Evolutionary conservation across 2,329 filamentous ascomycete genomes (phyloP).

Genomic region (Periconia sp.): DNA sequence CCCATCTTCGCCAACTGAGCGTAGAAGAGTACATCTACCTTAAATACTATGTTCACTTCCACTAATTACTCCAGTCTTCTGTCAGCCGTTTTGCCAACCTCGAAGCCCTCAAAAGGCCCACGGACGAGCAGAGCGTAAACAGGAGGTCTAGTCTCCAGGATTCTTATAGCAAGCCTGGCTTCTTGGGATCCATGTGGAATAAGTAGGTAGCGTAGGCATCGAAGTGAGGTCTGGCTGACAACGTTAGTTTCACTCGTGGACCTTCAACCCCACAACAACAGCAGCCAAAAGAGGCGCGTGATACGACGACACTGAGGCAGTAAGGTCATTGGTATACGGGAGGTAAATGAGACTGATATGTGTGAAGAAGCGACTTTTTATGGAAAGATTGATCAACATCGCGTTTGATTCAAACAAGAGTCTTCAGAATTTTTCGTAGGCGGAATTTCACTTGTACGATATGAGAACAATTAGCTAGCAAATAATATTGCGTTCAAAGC

Average conservation of each 20-base stretch:
- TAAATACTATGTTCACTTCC: not conserved
- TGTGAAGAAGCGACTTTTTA: conserved; percentile 18
- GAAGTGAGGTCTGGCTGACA: conserved; percentile 14
- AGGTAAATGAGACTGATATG: conserved; percentile 13
- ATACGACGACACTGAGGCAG: conserved; percentile 32
- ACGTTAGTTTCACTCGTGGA: conserved; percentile 39
- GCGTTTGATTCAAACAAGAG: too few relatives aligned
- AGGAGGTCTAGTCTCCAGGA: conserved; percentile 41
- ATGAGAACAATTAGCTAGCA: conserved; percentile 3
- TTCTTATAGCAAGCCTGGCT: conserved; percentile 38
- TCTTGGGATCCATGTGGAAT: conserved; percentile 43
- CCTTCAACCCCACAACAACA: conserved; percentile 14
- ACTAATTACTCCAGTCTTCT: conserved; percentile 33
- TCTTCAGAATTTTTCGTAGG: too few relatives aligned
- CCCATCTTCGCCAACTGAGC: conserved; percentile 27
- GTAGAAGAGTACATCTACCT: conserved; percentile 32
- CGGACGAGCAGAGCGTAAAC: conserved; percentile 30
- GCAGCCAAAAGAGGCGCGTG: conserved; percentile 24
- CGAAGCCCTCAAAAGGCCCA: conserved; percentile 42
- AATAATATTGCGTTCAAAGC: not conserved
- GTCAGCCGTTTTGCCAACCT: conserved; percentile 37
- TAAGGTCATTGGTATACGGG: conserved; percentile 14
- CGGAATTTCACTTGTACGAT: not conserved
- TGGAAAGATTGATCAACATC: conserved; percentile 23
- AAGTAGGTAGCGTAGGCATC: conserved; percentile 25